These are phyloP conservation scores for Ajuga chamaepitys DNA, from an alignment of 257 asterid genomes.

Conservation along the genomic window DNA sequence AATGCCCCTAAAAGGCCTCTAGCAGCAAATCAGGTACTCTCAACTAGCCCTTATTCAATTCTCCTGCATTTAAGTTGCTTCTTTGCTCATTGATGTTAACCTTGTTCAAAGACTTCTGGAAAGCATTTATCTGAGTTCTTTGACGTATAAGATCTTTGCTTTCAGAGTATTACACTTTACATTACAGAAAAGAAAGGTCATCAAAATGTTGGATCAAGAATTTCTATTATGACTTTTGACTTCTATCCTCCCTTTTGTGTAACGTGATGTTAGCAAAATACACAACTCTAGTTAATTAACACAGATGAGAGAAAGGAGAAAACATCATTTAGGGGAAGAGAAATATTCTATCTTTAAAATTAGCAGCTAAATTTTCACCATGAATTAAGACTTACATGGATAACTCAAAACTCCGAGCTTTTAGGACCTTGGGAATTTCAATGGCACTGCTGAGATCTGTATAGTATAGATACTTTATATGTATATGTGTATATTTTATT, in stretches of 20 bases:
- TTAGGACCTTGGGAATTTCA: background rate
- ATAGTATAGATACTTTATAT: background rate
- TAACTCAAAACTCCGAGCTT: background rate
- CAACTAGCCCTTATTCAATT: background rate
- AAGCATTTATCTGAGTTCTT: background rate
- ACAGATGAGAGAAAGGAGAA: background rate
- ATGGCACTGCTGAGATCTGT: background rate
- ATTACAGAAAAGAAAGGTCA: background rate
- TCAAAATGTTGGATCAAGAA: background rate
- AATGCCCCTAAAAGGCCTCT: slow-evolving; percentile 37
- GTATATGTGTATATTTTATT: background rate
- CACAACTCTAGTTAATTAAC: background rate
- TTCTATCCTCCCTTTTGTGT: background rate
- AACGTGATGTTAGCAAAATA: background rate
- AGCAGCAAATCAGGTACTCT: slow-evolving; percentile 38
- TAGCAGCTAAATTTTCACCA: background rate
- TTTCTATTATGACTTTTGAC: background rate
- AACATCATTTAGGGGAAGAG: background rate
- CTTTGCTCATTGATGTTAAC: background rate
- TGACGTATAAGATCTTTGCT: background rate
- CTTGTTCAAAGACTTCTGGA: background rate
- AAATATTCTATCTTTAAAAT: background rate
- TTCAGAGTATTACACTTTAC: background rate
- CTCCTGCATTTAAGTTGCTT: background rate
- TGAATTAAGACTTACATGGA: background rate